Percentiles rank a stretch among this genome's conserved stretches.
phyloP scores from a whole-genome alignment of 2,329 filamentous ascomycete genomes.

The Fusarium paranaense region DNA sequence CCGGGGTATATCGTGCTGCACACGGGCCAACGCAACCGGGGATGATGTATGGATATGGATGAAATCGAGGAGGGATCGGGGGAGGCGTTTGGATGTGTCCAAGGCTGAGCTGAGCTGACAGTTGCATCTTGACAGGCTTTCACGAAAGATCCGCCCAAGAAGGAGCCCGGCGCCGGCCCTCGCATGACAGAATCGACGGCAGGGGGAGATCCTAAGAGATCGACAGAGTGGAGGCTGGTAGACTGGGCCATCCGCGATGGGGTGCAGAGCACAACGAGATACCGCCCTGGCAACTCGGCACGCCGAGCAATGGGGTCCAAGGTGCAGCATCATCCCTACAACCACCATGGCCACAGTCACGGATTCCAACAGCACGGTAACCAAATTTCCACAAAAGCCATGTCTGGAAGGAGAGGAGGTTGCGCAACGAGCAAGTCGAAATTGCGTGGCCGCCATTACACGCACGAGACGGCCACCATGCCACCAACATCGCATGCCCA shows the following conservation, averaged over 20 bases:
- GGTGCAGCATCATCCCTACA: conserved; percentile 24
- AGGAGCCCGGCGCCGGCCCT: conserved; percentile 41
- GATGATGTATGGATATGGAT: background rate
- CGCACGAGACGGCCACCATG: conserved; percentile 33
- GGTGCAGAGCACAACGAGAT: conserved; percentile 88
- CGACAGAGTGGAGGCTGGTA: conserved; percentile 81
- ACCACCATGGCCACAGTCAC: conserved; percentile 4
- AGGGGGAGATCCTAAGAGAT: conserved; percentile 66
- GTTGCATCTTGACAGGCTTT: conserved; percentile 50
- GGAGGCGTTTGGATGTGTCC: background rate
- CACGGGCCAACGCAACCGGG: conserved; percentile 21
- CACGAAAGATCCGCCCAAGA: conserved; percentile 52
- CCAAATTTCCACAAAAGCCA: conserved; percentile 46
- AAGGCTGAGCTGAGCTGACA: conserved; percentile 23
- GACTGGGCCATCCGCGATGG: conserved; percentile 75
- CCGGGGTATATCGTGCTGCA: conserved; percentile 16
- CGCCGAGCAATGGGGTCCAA: conserved; percentile 37
- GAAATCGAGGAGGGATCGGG: background rate
- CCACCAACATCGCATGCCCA: conserved; percentile 37
- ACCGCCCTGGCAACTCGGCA: conserved; percentile 65
- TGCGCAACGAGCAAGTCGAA: conserved; percentile 45
- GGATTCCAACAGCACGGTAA: conserved; percentile 36
- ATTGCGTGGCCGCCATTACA: conserved; percentile 38
- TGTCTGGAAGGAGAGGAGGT: conserved; percentile 51
- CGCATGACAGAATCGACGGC: conserved; percentile 16